Percentiles rank a stretch among this genome's conserved stretches.
phyloP scores from a whole-genome alignment of 805 yeast genomes.

The Teunomyces kruisii region DNA sequence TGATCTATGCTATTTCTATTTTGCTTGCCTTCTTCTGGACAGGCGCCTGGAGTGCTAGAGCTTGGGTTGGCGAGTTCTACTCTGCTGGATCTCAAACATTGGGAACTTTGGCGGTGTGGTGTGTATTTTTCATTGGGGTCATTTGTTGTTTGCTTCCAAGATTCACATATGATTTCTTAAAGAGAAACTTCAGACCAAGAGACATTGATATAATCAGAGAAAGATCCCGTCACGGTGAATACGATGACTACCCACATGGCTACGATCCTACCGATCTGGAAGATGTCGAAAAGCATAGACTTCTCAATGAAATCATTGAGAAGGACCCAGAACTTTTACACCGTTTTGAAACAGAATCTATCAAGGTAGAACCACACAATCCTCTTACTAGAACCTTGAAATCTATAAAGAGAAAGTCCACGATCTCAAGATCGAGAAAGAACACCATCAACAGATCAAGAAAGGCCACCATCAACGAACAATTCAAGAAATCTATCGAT shows the following conservation, averaged over 20 bases:
- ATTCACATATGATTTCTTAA: slow-evolving; percentile 56
- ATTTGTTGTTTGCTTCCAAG: slow-evolving; percentile 67
- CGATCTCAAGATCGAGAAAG: slow-evolving; percentile 25
- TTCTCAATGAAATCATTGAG: slow-evolving; percentile 30
- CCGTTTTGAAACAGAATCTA: slow-evolving; percentile 28
- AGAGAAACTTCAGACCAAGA: slow-evolving; percentile 54
- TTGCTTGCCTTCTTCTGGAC: slow-evolving; percentile 71
- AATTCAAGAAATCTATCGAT: slow-evolving; percentile 33
- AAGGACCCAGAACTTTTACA: slow-evolving; percentile 35
- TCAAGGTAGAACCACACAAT: slow-evolving; percentile 5
- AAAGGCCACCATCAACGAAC: slow-evolving; percentile 21
- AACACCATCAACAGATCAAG: slow-evolving; percentile 17
- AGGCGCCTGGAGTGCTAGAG: slow-evolving; percentile 69
- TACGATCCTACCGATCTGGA: slow-evolving; percentile 81
- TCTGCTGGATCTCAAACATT: slow-evolving; percentile 64
- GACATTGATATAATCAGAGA: slow-evolving; percentile 77
- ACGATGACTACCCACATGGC: slow-evolving; percentile 59
- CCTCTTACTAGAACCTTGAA: slow-evolving; percentile 30
- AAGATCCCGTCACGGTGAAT: slow-evolving; percentile 65
- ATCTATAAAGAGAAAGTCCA: slow-evolving; percentile 33
- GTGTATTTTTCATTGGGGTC: slow-evolving; percentile 62
- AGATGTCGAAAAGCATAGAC: slow-evolving; percentile 40
- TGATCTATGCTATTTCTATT: slow-evolving; percentile 58
- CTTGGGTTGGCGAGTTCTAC: slow-evolving; percentile 57
- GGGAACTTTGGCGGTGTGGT: slow-evolving; percentile 67